phyloP scores from a whole-genome alignment of 768 basidiomycete genomes.

The Gautieria morchelliformis region DNA sequence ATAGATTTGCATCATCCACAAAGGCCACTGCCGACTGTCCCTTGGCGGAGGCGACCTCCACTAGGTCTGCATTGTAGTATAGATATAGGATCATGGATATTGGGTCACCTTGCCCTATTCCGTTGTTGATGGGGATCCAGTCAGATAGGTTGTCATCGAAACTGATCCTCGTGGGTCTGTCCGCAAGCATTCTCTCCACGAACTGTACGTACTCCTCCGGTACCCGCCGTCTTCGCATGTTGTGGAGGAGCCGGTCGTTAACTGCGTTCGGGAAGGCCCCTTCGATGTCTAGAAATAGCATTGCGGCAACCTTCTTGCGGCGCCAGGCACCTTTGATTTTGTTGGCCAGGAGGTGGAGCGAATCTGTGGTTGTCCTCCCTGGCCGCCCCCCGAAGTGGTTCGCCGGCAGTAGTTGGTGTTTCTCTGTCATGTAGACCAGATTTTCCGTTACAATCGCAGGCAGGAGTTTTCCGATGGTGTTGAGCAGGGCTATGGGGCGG shows the following conservation, averaged over 20 bases:
- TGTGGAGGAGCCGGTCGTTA: slow-evolving; percentile 13
- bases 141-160: slow-evolving; percentile 20
- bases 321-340: slow-evolving; percentile 28
- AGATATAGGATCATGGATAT: too few relatives aligned
- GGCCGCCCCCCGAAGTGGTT: too few relatives aligned
- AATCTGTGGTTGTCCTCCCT: slow-evolving; percentile 19
- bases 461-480: slow-evolving; percentile 23
- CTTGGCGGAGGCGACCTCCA: slow-evolving; percentile 12
- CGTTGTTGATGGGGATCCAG: slow-evolving; percentile 9
- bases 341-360: slow-evolving; percentile 21
- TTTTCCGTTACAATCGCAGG: slow-evolving; percentile 15
- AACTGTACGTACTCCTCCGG: slow-evolving; percentile 18
- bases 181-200: slow-evolving; percentile 12
- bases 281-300: slow-evolving; percentile 23
- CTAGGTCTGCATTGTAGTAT: slow-evolving; percentile 16
- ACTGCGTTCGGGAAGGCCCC: slow-evolving; percentile 19
- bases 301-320: slow-evolving; percentile 14
- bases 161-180: slow-evolving; percentile 13
- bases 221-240: slow-evolving; percentile 15
- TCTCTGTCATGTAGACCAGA: slow-evolving; percentile 19
- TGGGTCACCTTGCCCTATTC: slow-evolving; percentile 21
- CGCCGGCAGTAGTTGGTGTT: too few relatives aligned
- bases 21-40: too few relatives aligned
- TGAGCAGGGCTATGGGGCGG: slow-evolving; percentile 28
- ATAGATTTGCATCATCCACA: slow-evolving; percentile 1